Base-by-base conservation (phyloP, 257 asterid genomes). In the Cinchona pubescens region DNA sequence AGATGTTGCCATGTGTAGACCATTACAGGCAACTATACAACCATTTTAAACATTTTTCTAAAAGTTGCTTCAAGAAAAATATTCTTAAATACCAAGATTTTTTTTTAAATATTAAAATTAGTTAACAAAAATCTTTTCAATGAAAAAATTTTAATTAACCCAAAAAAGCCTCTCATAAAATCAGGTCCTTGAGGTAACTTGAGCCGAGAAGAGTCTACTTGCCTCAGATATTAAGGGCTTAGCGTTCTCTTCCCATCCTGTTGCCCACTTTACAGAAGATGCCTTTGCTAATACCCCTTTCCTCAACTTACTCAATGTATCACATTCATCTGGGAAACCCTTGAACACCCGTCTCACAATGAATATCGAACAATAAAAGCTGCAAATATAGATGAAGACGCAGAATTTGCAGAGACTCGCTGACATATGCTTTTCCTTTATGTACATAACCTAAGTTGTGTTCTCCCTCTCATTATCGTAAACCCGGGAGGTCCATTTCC, bases 191-290 rank as follows among this genome's bases (percentile, higher is more conserved):
- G 65, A 46, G 18, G n/a, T n/a, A n/a, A n/a, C n/a, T n/a, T n/a
- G 45, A 40, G 45, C 49, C 71, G 59, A 45, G 56, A 66, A 75
- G 34, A 53, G 35, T 55, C 25, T 38, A 77, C 88, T 80, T 79
- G 83, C 97, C 98, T 88, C 82, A 10, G 86, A 42, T 82, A 95
- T 87, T 70, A 92, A 85, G 49, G 97, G 96, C 79, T 81, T 85
- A 46, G 96, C 97, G 65, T 88, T 82, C 78, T 88, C 87, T 87
- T 92, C 97, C 99, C 99, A 92, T 65, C 85, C 90, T 9, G 91
- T 82, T 29, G 87, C 88, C 98, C 99, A 95, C 75, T 88, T 81
- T 78, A 88, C 81, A n/a, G 91, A 85, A 64, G 92, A 88, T 72
- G 84, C 78, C 85, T 86, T 86, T 75, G 79, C 96, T 85, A 86